phyloP scores from a whole-genome alignment of 148 eudicot species.

The Drosera capensis region DNA sequence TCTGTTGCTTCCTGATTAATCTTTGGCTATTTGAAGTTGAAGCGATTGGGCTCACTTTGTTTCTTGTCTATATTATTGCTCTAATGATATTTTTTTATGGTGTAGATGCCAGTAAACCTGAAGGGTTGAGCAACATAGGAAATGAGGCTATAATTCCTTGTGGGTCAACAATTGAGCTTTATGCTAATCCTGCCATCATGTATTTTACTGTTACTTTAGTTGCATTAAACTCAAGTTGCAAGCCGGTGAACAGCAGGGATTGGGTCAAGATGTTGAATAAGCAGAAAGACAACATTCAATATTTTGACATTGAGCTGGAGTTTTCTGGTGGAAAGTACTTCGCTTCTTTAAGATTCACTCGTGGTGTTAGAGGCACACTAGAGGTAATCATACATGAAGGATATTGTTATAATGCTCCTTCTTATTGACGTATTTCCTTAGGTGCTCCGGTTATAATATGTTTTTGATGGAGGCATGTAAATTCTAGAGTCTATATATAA shows the following conservation, averaged over 20 bases:
- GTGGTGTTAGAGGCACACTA: constrained; percentile 60
- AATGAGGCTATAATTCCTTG: constrained; percentile 48
- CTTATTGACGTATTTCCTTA: no score
- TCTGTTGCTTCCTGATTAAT: no score
- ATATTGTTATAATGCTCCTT: no score
- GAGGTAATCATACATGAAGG: constrained; percentile 40
- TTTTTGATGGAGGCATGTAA: no score
- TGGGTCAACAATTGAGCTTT: constrained; percentile 57
- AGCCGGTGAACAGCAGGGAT: constrained; percentile 75
- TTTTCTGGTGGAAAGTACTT: constrained; percentile 72
- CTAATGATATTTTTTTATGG: constrained; percentile 9
- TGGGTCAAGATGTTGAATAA: constrained; percentile 77
- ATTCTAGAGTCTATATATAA: no score
- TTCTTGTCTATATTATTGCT: constrained; percentile 1
- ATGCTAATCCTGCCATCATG: constrained; percentile 70
- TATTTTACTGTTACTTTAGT: constrained; percentile 52
- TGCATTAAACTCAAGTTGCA: constrained; percentile 60
- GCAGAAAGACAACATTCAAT: constrained; percentile 47
- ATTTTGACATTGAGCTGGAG: constrained; percentile 64
- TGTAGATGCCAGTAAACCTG: constrained; percentile 38
- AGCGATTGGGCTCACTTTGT: no score
- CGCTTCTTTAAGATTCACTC: constrained; percentile 67
- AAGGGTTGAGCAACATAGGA: constrained; percentile 26
- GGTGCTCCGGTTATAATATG: no score
- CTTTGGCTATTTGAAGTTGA: no score